Conservation (phyloP, 2,329 filamentous ascomycete genomes). For the Corniculantispora saksenae region DNA sequence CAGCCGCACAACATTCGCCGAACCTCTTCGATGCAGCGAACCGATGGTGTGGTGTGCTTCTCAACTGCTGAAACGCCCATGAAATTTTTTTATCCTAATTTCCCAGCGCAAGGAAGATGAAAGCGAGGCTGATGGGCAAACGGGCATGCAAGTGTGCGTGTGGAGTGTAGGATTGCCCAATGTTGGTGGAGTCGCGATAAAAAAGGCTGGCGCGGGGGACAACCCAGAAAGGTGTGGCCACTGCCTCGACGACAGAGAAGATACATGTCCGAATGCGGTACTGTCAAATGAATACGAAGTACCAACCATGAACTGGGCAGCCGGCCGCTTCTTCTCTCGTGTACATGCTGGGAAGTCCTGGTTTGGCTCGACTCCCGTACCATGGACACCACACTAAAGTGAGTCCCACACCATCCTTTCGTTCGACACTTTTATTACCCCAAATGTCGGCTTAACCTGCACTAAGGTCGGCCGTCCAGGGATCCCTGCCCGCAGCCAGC, state of each 20-base stretch:
- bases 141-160: background rate
- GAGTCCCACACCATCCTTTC: constrained; percentile 12
- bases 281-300: background rate
- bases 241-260: background rate
- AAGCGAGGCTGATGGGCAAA: background rate
- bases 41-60: background rate
- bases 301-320: background rate
- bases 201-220: background rate
- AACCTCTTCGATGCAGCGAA: background rate
- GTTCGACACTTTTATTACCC: background rate
- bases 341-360: background rate
- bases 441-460: background rate
- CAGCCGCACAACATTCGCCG: background rate
- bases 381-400: constrained; percentile 1
- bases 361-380: background rate
- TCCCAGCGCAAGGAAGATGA: background rate
- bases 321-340: background rate
- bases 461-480: constrained; percentile 4
- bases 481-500: constrained; percentile 4
- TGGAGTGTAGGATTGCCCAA: constrained; percentile 1
- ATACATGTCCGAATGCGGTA: background rate
- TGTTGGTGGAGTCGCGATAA: background rate
- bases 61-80: background rate
- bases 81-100: background rate
- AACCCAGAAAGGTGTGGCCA: background rate